Base-by-base conservation (phyloP, 805 yeast species). In the Maudiozyma turicensis region DNA sequence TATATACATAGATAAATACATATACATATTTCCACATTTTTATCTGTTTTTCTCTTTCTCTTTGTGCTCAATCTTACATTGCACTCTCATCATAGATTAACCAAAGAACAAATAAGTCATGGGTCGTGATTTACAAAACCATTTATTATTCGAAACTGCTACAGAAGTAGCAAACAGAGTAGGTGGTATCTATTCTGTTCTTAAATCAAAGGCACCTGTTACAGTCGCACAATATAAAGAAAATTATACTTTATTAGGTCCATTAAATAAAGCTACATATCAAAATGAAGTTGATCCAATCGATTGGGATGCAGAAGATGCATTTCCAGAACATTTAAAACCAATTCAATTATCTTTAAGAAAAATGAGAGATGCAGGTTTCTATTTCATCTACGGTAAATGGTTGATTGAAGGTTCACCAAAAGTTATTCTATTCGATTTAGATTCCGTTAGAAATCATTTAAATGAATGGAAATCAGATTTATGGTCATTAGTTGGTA, bases 331-430 rank as follows among this genome's bases (percentile, higher is more conserved):
- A 4, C 66, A 61, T 26, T 45, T 61, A 29, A 53, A 48, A 34
- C 57, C 64, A 7, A 57, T 63, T 9, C 64, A 59, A 26, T 64
- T 69, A 44, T 69, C 89, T 52, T 71, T 91, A 57, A 82, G 82
- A 51, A 74, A 87, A 10, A 91, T 91, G 98, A 68, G 78, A 43
- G 75, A 77, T 14, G 74, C 96, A 42, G 98, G 98, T 31, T 78
- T 91, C 54, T 71, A 76, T 50, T 86, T 84, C 74, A 70, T 89
- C 47, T 90, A 91, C 61, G 98, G 97, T 44, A 77, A 97, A 51
- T 91, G 99, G 99, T 77, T 91, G 58, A 88, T 91, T 58, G 99
- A 93, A 65, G 97, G 98, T 20, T 96, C 98, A 0, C 99, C 99
- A 26, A 72, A 95, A 47, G 98, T 93, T 30, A 71, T 91, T 43